phyloP scores from a whole-genome alignment of 2,329 filamentous ascomycete genomes.

The Fonsecaea pugnacius region DNA sequence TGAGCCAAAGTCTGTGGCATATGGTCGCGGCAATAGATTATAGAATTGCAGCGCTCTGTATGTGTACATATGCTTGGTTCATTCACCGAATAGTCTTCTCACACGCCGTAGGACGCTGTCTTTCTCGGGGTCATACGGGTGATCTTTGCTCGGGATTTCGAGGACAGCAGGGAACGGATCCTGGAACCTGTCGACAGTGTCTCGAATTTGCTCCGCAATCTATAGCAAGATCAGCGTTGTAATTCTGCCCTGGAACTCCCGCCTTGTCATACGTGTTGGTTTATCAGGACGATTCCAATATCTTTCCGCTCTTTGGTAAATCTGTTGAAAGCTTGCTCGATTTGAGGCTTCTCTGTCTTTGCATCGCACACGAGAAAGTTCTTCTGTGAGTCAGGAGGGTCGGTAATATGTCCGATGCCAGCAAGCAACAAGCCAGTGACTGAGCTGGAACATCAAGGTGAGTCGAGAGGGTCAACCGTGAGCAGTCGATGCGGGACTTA shows the following conservation, averaged over 20 bases:
- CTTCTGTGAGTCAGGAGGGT: conserved; percentile 85
- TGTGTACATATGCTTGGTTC: neutral
- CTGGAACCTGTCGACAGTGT: conserved; percentile 86
- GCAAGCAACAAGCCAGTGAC: conserved; percentile 94
- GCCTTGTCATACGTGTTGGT: conserved; percentile 77
- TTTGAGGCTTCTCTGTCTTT: conserved; percentile 86
- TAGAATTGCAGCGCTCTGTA: neutral
- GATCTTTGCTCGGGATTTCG: conserved; percentile 98
- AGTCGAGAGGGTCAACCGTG: neutral
- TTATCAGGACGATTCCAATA: conserved; percentile 94
- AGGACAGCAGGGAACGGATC: conserved; percentile 95
- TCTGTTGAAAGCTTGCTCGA: conserved; percentile 85
- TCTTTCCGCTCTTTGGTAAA: conserved; percentile 93
- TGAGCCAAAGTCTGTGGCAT: neutral
- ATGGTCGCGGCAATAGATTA: neutral
- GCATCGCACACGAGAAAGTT: conserved; percentile 96
- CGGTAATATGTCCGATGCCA: conserved; percentile 92
- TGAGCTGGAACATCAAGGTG: conserved; percentile 64
- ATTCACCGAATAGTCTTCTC: conserved; percentile 69
- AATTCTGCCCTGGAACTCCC: neutral
- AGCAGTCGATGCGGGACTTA: conserved; percentile 34
- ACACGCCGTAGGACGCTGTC: conserved; percentile 95
- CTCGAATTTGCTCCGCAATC: conserved; percentile 92
- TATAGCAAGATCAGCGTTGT: conserved; percentile 47
- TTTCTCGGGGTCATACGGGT: conserved; percentile 98